These are phyloP conservation scores for Musa beccarii DNA, from an alignment of 176 grass and related monocot genomes.

Conservation along the genomic window DNA sequence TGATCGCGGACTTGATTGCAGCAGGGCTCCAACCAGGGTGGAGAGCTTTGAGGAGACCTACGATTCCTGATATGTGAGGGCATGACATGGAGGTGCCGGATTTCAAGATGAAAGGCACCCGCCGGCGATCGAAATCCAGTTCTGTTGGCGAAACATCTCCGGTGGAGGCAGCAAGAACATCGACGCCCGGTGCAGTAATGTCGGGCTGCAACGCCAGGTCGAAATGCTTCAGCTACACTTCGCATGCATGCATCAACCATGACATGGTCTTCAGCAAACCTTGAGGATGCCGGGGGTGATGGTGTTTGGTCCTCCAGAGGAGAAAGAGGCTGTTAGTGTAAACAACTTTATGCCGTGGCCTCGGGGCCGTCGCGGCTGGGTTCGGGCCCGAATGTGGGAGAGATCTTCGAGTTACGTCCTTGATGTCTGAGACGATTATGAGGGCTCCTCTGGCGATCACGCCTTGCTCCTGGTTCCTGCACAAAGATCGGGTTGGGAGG, in stretches of 20 bases:
- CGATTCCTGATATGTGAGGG: conserved; percentile 5
- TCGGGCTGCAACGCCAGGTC: conserved; percentile 6
- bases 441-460: too few species aligned
- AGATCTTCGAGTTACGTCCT: too few species aligned
- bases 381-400: too few species aligned
- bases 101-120: neutral
- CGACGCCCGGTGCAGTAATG: conserved; percentile 13
- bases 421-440: too few species aligned
- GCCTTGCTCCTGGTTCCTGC: too few species aligned
- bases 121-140: neutral
- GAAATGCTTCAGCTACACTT: neutral
- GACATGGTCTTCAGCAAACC: neutral
- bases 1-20: conserved; percentile 17
- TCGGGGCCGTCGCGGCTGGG: too few species aligned
- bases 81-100: conserved; percentile 19
- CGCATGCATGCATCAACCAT: neutral
- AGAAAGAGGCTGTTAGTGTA: too few species aligned
- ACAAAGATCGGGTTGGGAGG: too few species aligned
- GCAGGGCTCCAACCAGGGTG: conserved; percentile 14
- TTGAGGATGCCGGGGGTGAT: conserved; percentile 10
- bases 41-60: conserved; percentile 12
- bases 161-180: conserved; percentile 10
- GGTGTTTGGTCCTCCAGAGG: conserved; percentile 11
- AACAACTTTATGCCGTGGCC: too few species aligned
- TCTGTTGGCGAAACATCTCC: neutral